Conservation (phyloP, 768 basidiomycete species). For the Gymnopilus junonius region DNA sequence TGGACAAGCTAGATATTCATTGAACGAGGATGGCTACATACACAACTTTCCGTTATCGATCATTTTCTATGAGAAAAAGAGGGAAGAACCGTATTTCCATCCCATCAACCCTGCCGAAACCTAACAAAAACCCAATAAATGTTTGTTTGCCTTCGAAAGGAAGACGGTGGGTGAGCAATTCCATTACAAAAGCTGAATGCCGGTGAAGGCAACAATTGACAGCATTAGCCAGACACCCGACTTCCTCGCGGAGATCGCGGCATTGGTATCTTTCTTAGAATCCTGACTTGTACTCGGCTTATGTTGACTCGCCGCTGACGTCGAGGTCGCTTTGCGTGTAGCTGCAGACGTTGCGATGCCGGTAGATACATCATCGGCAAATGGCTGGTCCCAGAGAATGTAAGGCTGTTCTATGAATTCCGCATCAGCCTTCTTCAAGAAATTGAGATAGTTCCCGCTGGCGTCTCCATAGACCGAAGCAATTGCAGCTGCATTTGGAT, state of each 20-base stretch:
- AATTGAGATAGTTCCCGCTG: constrained; percentile 54
- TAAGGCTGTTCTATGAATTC: constrained; percentile 48
- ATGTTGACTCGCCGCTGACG: not conserved
- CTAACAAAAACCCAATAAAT: not conserved
- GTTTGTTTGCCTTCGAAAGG: not conserved
- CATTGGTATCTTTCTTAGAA: not conserved
- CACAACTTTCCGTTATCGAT: not conserved
- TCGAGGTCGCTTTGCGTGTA: not conserved
- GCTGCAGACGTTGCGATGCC: not conserved
- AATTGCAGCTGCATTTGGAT: constrained; percentile 61
- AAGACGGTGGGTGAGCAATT: not conserved
- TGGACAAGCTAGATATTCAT: not conserved
- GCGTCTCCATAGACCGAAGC: constrained; percentile 63
- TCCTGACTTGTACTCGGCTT: not conserved
- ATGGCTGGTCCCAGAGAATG: constrained; percentile 61
- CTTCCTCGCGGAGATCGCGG: not conserved
- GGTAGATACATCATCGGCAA: constrained; percentile 26
- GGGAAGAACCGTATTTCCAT: not conserved
- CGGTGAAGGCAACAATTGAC: not conserved
- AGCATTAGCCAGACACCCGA: not conserved
- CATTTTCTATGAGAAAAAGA: too few relatives aligned
- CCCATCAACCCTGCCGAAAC: not conserved
- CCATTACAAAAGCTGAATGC: not conserved
- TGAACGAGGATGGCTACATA: not conserved
- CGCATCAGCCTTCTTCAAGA: constrained; percentile 41